Base-by-base conservation (phyloP, 805 yeast genomes). In the Yarrowia sp. region DNA sequence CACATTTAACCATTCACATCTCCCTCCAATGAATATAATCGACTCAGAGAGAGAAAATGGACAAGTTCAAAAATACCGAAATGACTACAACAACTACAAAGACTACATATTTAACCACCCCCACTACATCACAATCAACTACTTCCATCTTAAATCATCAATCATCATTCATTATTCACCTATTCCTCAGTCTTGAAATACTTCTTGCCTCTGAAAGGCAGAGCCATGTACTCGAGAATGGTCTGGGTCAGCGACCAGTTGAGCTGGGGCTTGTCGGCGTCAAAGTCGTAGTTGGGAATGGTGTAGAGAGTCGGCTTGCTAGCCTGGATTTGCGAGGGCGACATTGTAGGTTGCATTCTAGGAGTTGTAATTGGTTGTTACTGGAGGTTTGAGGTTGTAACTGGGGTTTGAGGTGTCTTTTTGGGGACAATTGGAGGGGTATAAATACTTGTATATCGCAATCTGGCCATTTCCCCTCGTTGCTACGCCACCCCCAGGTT, bases 211-310 rank as follows among this genome's bases (percentile, higher is more conserved):
- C n/a, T 51, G 22, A 51, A 51, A 3, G 59, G 59, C 22, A 24
- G 24, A 22, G 33, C 11, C 11, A 51, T n/a, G 59, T 51, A 51
- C 59, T 51, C 43, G 32, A 35, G 32, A 24, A 51, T 51, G 16
- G 59, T 51, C 43, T 51, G 59, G 5, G 59, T 51, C 21, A 51
- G 16, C 6, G 59, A 22, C 59, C 59, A 51, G 33, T 35, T 51
- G 21, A 35, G 14, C 30, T 35, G 41, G 3, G 59, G 59, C 22
- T 17, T 16, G 44, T 51, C 59, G 11, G 59, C 59, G 32, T 51
- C 59, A 22, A 51, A 51, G 32, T 51, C 59, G 59, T 51, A 51
- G 43, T n/a, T 51, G 12, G 59, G 59, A 11, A 24, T 22, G 4
- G 59, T 51, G 43, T 51, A 51, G 11, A 51, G 43, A 4, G 59